Conservation (phyloP, 495 filamentous ascomycete species). For the Aspergillus indologenus region DNA sequence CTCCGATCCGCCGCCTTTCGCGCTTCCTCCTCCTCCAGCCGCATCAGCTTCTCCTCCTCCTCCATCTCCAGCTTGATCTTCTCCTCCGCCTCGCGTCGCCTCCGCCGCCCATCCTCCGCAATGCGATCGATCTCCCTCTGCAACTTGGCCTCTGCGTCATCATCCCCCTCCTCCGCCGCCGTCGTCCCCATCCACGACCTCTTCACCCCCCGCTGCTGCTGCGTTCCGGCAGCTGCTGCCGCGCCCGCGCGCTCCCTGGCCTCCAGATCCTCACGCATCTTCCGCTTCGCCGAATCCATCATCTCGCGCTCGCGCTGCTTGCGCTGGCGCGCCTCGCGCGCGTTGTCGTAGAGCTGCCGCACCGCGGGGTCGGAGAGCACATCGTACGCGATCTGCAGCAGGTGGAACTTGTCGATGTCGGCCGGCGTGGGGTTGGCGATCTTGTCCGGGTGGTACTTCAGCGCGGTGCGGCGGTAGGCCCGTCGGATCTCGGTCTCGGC, state of each 20-base stretch:
- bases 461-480: conserved; percentile 82
- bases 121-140: conserved; percentile 59
- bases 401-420: conserved; percentile 69
- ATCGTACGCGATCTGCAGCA: conserved; percentile 70
- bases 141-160: conserved; percentile 55
- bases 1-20: conserved; percentile 30
- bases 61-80: conserved; percentile 47
- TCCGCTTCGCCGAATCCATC: conserved; percentile 62
- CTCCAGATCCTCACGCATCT: conserved; percentile 77
- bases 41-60: conserved; percentile 43
- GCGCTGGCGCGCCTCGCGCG: conserved; percentile 58
- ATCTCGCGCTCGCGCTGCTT: conserved; percentile 61
- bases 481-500: conserved; percentile 72
- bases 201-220: conserved; percentile 40
- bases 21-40: conserved; percentile 37
- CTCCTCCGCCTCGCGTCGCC: conserved; percentile 49
- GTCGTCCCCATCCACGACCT: conserved; percentile 38
- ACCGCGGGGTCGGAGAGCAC: conserved; percentile 61
- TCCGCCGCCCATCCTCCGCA: conserved; percentile 60
- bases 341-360: conserved; percentile 66
- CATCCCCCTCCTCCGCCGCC: conserved; percentile 33
- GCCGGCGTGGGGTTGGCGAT: conserved; percentile 53
- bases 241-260: conserved; percentile 51
- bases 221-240: conserved; percentile 29
- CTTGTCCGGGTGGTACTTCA: conserved; percentile 90